These are phyloP conservation scores for Grosmannia clavigera DNA, from an alignment of 2,329 filamentous ascomycete genomes.

Conservation along the genomic window DNA sequence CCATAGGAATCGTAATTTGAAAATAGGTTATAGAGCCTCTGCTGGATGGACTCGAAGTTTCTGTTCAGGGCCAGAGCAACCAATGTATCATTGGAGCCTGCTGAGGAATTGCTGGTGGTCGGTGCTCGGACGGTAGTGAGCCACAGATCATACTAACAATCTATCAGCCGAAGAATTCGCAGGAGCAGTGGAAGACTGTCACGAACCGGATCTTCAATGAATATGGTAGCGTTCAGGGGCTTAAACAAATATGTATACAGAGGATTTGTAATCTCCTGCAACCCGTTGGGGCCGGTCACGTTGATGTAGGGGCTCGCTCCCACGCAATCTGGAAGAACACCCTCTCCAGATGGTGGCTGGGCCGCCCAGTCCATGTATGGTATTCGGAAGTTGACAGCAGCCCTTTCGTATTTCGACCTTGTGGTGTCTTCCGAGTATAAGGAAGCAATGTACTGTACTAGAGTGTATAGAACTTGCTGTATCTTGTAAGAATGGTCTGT, in stretches of 20 bases:
- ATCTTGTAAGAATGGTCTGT: not conserved
- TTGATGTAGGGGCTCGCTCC: conserved; percentile 28
- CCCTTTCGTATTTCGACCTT: conserved; percentile 35
- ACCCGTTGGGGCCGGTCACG: conserved; percentile 43
- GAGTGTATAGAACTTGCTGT: conserved; percentile 26
- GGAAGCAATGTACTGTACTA: conserved; percentile 29
- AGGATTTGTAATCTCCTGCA: conserved; percentile 46
- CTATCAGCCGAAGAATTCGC: not conserved
- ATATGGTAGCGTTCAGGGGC: conserved; percentile 44
- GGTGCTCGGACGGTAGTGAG: conserved; percentile 47
- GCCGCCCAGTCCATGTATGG: conserved; percentile 50
- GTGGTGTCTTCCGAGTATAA: conserved; percentile 30
- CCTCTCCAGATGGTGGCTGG: conserved; percentile 32
- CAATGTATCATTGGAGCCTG: conserved; percentile 45
- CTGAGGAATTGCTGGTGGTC: conserved; percentile 23
- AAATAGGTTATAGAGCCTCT: conserved; percentile 55
- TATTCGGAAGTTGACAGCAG: conserved; percentile 38
- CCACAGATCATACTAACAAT: conserved; percentile 43
- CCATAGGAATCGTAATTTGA: conserved; percentile 56
- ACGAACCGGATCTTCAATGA: conserved; percentile 48
- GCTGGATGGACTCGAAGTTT: conserved; percentile 41
- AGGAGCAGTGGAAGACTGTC: not conserved
- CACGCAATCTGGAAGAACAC: conserved; percentile 35
- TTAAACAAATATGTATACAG: conserved; percentile 49
- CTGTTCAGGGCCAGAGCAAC: conserved; percentile 40